phyloP scores from a whole-genome alignment of 305 asterid species.

The Solanum hybrid region DNA sequence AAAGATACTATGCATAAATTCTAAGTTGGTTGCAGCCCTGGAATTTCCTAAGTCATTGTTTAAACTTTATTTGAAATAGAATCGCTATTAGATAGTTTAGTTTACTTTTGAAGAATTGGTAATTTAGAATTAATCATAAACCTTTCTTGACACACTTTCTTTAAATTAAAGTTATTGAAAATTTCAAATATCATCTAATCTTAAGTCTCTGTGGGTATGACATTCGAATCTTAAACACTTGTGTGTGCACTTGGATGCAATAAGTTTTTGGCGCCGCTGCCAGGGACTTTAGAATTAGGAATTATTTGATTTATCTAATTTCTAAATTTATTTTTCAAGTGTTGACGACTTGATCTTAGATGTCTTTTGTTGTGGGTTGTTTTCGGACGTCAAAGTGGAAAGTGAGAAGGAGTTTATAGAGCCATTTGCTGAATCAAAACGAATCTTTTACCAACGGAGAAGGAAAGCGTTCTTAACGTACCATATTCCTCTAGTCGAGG shows the following conservation, averaged over 20 bases:
- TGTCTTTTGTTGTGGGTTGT: background rate
- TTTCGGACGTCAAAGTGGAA: background rate
- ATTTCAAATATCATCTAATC: background rate
- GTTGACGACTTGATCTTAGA: background rate
- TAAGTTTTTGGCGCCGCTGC: background rate
- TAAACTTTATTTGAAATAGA: background rate
- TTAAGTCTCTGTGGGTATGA: background rate
- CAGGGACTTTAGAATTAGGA: background rate
- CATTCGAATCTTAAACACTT: background rate
- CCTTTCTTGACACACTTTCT: background rate
- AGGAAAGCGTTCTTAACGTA: background rate
- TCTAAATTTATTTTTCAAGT: background rate
- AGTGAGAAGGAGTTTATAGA: background rate
- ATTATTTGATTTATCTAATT: background rate
- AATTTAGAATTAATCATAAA: background rate
- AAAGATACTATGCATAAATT: background rate
- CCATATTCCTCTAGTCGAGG: background rate
- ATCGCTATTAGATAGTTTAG: background rate
- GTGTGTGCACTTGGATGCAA: background rate
- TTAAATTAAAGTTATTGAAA: background rate
- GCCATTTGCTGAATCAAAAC: background rate
- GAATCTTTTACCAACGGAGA: background rate
- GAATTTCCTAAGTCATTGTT: background rate
- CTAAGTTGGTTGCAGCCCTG: background rate
- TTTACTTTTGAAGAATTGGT: background rate